Conservation (phyloP, 805 yeast species). For the Ogataea parapolymorpha region DNA sequence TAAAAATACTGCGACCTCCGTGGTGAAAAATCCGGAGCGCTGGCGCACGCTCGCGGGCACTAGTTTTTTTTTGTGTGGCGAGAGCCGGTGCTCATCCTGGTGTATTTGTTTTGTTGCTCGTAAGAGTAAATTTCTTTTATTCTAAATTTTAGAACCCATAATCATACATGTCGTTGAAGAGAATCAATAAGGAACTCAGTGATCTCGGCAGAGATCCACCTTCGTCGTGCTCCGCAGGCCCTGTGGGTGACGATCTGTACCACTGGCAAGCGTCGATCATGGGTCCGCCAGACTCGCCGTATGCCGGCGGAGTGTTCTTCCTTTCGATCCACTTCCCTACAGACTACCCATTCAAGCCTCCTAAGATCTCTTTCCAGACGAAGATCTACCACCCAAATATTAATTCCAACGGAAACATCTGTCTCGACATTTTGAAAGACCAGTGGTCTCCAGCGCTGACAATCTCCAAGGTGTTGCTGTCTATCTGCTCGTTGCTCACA, state of each 20-base stretch:
- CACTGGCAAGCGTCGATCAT: conserved; percentile 99
- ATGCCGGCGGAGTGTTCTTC: conserved; percentile 85
- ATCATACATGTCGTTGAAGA: conserved; percentile 75
- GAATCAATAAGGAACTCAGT: conserved; percentile 92
- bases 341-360: conserved; percentile 98
- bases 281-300: conserved; percentile 96
- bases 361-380: conserved; percentile 89
- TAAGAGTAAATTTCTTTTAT: conserved; percentile 10
- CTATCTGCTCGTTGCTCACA: conserved; percentile 92
- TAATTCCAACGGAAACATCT: conserved; percentile 92
- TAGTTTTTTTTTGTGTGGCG: not conserved
- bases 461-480: conserved; percentile 88
- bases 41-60: not conserved
- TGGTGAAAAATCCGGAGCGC: conserved; percentile 1
- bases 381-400: conserved; percentile 97
- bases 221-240: conserved; percentile 98
- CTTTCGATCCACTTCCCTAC: conserved; percentile 97
- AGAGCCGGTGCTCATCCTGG: not conserved
- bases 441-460: conserved; percentile 99
- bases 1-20: not conserved
- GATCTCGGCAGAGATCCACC: conserved; percentile 99
- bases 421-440: conserved; percentile 94
- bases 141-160: conserved; percentile 10
- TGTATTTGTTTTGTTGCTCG: conserved; percentile 12
- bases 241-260: conserved; percentile 94